Percentiles rank a stretch among this genome's conserved stretches.
phyloP scores from a whole-genome alignment of 352 stramenopile genomes.

The Achlya hypogyna region DNA sequence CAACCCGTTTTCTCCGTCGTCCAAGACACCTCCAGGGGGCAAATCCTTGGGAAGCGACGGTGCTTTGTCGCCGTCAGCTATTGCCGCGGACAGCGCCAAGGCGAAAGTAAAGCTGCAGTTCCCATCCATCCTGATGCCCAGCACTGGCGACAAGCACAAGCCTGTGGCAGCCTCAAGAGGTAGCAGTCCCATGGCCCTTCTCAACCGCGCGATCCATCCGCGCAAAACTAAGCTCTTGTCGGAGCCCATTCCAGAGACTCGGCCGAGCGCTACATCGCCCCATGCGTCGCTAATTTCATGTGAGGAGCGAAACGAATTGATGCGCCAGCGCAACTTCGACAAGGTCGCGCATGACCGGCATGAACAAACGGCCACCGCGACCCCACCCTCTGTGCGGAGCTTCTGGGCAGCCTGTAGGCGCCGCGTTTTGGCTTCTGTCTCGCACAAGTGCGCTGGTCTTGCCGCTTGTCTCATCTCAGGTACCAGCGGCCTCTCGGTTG shows the following conservation, averaged over 20 bases:
- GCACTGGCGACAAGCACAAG: background rate
- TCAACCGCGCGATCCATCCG: conserved; percentile 4
- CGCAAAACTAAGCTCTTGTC: background rate
- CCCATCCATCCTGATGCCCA: background rate
- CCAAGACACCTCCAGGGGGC: background rate
- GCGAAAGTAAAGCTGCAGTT: background rate
- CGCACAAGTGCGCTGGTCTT: conserved; percentile 1
- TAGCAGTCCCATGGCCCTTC: background rate
- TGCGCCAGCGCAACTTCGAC: conserved; percentile 13
- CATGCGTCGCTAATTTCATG: background rate
- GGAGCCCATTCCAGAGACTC: background rate
- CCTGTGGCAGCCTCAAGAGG: background rate
- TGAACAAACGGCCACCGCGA: background rate
- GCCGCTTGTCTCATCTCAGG: background rate
- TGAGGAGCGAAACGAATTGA: background rate
- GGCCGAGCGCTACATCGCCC: background rate
- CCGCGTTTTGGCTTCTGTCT: background rate
- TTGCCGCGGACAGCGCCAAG: background rate
- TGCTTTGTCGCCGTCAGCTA: background rate
- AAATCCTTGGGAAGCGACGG: background rate
- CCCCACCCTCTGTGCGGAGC: background rate
- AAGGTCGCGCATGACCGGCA: background rate
- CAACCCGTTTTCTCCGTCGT: conserved; percentile 17
- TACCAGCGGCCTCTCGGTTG: background rate
- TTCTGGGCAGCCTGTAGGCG: background rate